A percentile compares a stretch with the other conserved stretches of the same genome.
Conservation (phyloP, 257 asterid species). For the Thymus quinquecostatus region DNA sequence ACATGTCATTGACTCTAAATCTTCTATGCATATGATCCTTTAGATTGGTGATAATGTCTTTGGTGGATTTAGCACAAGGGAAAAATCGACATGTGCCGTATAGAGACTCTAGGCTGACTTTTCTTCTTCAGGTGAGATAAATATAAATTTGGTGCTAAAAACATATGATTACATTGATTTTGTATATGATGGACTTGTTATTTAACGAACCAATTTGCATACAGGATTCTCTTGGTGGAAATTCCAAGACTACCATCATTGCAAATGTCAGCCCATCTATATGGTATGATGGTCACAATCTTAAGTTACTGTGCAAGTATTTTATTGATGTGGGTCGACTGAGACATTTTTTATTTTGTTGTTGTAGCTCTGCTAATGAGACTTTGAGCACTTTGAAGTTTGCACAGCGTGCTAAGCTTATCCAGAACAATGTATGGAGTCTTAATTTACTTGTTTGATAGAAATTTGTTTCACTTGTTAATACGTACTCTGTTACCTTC, state of each 20-base stretch:
- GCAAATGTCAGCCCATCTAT: constrained; percentile 87
- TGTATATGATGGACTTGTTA: constrained; percentile 20
- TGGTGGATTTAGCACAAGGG: constrained; percentile 88
- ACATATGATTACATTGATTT: constrained; percentile 16
- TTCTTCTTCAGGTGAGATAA: constrained; percentile 84
- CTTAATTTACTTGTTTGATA: constrained; percentile 27
- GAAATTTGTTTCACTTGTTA: constrained; percentile 18
- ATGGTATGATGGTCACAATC: constrained; percentile 49
- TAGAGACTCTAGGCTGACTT: constrained; percentile 87
- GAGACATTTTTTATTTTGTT: constrained; percentile 15
- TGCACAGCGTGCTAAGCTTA: constrained; percentile 89
- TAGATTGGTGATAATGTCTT: constrained; percentile 82
- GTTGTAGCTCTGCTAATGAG: constrained; percentile 75
- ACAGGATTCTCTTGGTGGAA: constrained; percentile 95
- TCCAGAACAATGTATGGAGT: constrained; percentile 73
- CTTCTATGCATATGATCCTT: constrained; percentile 33
- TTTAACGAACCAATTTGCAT: constrained; percentile 31
- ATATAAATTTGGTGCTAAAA: not conserved
- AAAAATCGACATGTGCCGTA: constrained; percentile 85
- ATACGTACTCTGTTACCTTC: constrained; percentile 30
- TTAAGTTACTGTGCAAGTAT: constrained; percentile 23
- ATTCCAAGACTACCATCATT: constrained; percentile 82
- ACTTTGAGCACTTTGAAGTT: constrained; percentile 84
- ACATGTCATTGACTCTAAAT: constrained; percentile 26
- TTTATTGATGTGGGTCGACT: constrained; percentile 1